Evolutionary conservation across 805 yeast genomes (phyloP).

Genomic region (Hanseniaspora thailandica): DNA sequence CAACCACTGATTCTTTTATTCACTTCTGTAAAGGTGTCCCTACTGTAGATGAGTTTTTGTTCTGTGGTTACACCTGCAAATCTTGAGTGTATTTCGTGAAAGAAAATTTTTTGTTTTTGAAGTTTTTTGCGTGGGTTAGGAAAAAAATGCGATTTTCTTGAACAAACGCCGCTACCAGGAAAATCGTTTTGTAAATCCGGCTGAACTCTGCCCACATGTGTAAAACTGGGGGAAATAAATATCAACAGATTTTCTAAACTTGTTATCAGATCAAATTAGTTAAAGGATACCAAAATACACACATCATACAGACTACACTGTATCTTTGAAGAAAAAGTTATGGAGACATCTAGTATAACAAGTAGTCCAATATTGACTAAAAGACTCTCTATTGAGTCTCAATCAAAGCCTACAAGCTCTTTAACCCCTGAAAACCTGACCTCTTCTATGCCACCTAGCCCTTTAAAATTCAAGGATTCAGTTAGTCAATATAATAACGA

Average conservation of each 20-base stretch:
- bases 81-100: not conserved
- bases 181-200: not conserved
- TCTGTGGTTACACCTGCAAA: no score
- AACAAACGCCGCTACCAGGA: not conserved
- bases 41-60: no score
- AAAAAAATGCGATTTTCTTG: no score
- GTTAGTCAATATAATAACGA: not conserved
- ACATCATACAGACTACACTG: not conserved
- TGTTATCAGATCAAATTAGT: not conserved
- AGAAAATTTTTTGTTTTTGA: not conserved
- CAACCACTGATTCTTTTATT: no score
- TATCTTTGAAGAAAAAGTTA: not conserved
- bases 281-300: not conserved
- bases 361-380: not conserved
- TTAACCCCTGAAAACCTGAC: not conserved
- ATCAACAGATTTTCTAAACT: not conserved
- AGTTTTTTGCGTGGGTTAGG: not conserved
- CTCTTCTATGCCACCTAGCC: slow-evolving; percentile 3
- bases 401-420: not conserved
- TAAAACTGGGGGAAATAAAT: no score
- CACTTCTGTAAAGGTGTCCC: no score
- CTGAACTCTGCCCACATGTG: not conserved
- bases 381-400: not conserved
- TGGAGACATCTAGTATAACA: not conserved
- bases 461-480: slow-evolving; percentile 1